Base-by-base conservation (phyloP, 192 early-diverging fungal species). In the Helicostylum pulchrum region DNA sequence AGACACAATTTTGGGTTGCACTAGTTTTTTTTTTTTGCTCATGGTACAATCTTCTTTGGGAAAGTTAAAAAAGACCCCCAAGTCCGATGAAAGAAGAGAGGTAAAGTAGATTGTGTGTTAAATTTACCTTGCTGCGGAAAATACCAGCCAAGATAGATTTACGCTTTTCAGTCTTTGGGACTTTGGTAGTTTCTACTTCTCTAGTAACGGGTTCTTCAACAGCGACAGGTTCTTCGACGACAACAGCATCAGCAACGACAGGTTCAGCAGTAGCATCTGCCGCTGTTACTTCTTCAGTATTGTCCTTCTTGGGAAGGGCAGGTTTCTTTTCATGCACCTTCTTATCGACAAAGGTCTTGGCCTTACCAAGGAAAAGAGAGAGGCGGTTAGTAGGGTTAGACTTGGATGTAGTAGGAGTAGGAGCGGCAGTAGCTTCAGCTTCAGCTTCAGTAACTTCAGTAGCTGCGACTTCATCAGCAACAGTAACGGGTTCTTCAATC, bases 121-220 rank as follows among this genome's bases (percentile, higher is more conserved):
- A 31, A n/a, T 64, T n/a, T 65, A 65, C 64, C 64, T 65, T 65
- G 53, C 43, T 32, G 36, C 64, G 64, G 53, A 65, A 65, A 17
- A 65, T 19, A 39, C 47, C 62, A 48, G 50, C 43, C 7, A 70
- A 50, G 54, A 70, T 63, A 3, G 65, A 67, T 36, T 67, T 67
- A 17, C 65, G 54, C 46, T 67, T 67, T 49, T 63, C 53, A 53
- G 32, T 31, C 15, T 64, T 64, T 6, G 49, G 62, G 21, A 10
- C 45, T 6, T 56, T 32, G 15, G 34, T 4, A 17, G 53, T 49
- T 42, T 70, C 43, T 43, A 36, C 52, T 11, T 44, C 23, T 11
- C 14, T 20, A 23, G 45, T 50, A 23, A 30, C 31, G 17, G 26
- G 15, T 4, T 15, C 34, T 36, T 34, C 21, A 15, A 14, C 56